Conservation (phyloP, 495 filamentous ascomycete genomes). For the Talaromyces nanjingensis region DNA sequence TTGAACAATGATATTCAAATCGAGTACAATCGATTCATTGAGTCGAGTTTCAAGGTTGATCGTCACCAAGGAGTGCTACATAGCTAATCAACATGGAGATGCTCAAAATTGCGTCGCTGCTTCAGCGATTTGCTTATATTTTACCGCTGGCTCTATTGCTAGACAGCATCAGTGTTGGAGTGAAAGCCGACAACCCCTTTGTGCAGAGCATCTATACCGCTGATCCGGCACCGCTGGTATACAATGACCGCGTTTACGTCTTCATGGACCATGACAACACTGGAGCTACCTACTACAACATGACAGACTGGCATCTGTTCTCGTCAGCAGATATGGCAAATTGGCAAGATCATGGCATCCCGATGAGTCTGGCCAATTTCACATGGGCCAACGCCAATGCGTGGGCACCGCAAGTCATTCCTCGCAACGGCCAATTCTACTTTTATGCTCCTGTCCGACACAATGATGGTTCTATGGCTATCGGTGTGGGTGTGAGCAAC, state of each 20-base stretch:
- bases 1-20: too few relatives aligned
- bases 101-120: not conserved
- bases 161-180: too few relatives aligned
- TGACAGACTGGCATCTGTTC: conserved; percentile 23
- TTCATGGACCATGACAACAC: conserved; percentile 24
- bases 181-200: conserved; percentile 4
- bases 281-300: conserved; percentile 19
- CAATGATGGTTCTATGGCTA: conserved; percentile 17
- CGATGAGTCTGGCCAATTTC: conserved; percentile 14
- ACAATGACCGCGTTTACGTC: conserved; percentile 21
- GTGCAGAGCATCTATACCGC: conserved; percentile 20
- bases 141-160: too few relatives aligned
- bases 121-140: not conserved
- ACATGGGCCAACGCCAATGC: conserved; percentile 12
- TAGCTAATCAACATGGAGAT: too few relatives aligned
- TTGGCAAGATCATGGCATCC: conserved; percentile 20
- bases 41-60: too few relatives aligned
- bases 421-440: conserved; percentile 26
- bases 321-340: conserved; percentile 25
- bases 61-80: too few relatives aligned
- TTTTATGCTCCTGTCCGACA: conserved; percentile 20
- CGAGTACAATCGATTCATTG: too few relatives aligned
- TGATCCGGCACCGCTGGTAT: conserved; percentile 23
- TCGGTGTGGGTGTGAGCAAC: conserved; percentile 21
- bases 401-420: conserved; percentile 19